A percentile compares a stretch with the other conserved stretches of the same genome.
Evolutionary conservation across 2,329 filamentous ascomycete genomes (phyloP).

Genomic region (Aspergillus terreus): DNA sequence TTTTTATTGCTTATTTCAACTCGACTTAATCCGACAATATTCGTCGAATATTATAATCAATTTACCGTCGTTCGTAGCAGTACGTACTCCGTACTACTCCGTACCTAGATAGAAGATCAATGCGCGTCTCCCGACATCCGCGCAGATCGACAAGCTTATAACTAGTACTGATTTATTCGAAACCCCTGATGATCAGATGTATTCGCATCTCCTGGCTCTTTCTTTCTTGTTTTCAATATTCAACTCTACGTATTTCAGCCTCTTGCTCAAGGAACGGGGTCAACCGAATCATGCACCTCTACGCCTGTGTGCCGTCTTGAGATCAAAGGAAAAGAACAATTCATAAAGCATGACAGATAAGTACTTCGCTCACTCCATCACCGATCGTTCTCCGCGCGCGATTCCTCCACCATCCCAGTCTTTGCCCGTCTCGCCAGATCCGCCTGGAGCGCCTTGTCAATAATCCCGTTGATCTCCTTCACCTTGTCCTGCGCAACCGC

Average conservation of each 20-base stretch:
- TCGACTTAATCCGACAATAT: too few relatives aligned
- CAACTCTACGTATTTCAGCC: not conserved
- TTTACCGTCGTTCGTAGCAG: too few relatives aligned
- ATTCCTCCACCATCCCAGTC: constrained; percentile 76
- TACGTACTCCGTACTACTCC: too few relatives aligned
- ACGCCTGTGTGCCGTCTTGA: too few relatives aligned
- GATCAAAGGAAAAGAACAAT: not conserved
- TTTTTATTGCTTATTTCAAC: too few relatives aligned
- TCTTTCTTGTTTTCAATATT: too few relatives aligned
- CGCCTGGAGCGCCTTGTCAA: constrained; percentile 70
- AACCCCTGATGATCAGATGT: not conserved
- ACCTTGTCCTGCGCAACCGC: constrained; percentile 72
- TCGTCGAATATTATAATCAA: too few relatives aligned
- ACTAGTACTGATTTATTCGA: not conserved
- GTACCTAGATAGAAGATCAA: too few relatives aligned
- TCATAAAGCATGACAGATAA: not conserved
- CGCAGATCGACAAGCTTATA: not conserved
- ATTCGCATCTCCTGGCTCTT: not conserved
- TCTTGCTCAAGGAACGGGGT: not conserved
- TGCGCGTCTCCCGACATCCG: not conserved
- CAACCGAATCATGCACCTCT: not conserved
- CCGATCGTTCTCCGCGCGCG: constrained; percentile 81
- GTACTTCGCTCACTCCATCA: constrained; percentile 34
- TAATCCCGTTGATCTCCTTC: constrained; percentile 70
- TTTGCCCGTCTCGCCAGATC: constrained; percentile 62